Conservation (phyloP, 2,329 filamentous ascomycete genomes). For the Colletotrichum tofieldiae region DNA sequence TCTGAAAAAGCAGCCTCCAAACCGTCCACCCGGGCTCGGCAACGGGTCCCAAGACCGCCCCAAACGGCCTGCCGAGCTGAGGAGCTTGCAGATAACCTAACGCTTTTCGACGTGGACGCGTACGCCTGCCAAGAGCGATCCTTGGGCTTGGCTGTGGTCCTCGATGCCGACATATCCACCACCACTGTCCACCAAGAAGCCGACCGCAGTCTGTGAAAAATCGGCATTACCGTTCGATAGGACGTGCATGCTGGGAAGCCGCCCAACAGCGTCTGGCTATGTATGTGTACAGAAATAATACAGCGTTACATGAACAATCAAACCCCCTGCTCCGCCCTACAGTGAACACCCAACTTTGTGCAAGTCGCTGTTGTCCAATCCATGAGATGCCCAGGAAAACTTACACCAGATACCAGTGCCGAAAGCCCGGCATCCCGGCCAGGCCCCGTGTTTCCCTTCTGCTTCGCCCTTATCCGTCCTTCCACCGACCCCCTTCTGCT, state of each 20-base stretch:
- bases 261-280: not conserved
- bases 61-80: conserved; percentile 35
- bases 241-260: not conserved
- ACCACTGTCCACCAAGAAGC: conserved; percentile 1
- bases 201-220: not conserved
- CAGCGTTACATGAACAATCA: conserved; percentile 8
- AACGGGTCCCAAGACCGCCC: conserved; percentile 30
- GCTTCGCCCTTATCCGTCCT: conserved; percentile 1
- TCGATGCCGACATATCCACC: conserved; percentile 39
- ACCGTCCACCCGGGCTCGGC: conserved; percentile 32
- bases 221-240: not conserved
- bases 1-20: conserved; percentile 15
- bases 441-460: conserved; percentile 8
- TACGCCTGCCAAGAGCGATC: conserved; percentile 43
- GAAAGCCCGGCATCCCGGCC: conserved; percentile 32
- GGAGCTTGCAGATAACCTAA: conserved; percentile 43
- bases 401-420: conserved; percentile 28
- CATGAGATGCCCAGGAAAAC: conserved; percentile 16
- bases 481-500: not conserved
- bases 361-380: conserved; percentile 1
- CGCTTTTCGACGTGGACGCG: conserved; percentile 44
- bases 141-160: conserved; percentile 20
- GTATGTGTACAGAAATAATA: conserved; percentile 1
- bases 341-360: conserved; percentile 5
- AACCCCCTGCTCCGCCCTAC: conserved; percentile 5